Evolutionary conservation across 768 basidiomycete genomes (phyloP).

Genomic region (Pluteus cervinus): DNA sequence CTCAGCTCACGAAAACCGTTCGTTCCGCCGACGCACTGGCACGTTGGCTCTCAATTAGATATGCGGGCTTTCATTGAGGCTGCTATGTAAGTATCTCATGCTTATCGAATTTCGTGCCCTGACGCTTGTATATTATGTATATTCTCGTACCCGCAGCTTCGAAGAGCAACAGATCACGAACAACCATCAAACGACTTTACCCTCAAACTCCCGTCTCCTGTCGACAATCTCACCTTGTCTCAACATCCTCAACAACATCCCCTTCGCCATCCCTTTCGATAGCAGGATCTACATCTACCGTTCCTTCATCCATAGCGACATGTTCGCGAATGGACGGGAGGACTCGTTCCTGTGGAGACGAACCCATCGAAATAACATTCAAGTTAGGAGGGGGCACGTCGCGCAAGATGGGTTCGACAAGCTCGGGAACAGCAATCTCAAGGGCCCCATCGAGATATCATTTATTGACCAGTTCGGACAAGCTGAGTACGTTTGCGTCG

Average conservation of each 20-base stretch:
- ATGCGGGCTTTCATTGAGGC: constrained; percentile 74
- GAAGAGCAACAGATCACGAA: constrained; percentile 12
- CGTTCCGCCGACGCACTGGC: constrained; percentile 81
- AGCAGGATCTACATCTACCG: constrained; percentile 88
- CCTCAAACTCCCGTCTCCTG: constrained; percentile 60
- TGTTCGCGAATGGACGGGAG: constrained; percentile 15
- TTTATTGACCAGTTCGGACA: constrained; percentile 89
- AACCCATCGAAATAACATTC: constrained; percentile 30
- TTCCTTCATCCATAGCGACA: constrained; percentile 71
- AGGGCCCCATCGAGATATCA: constrained; percentile 79
- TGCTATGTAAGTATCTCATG: constrained; percentile 52
- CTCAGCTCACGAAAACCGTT: constrained; percentile 79
- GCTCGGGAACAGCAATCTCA: constrained; percentile 72
- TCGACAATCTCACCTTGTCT: constrained; percentile 78
- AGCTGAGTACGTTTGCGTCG: constrained; percentile 57
- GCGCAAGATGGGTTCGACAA: constrained; percentile 90
- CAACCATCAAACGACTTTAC: constrained; percentile 9
- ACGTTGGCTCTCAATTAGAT: constrained; percentile 46
- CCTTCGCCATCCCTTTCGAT: constrained; percentile 91
- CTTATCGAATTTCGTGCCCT: background rate
- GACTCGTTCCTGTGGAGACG: no score
- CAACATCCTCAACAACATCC: constrained; percentile 91
- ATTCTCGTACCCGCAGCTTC: constrained; percentile 6
- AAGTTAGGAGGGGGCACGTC: constrained; percentile 68
- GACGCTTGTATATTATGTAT: constrained; percentile 1